phyloP scores from a whole-genome alignment of 2,329 filamentous ascomycete species.

The Rhytidhysteron rufulum region DNA sequence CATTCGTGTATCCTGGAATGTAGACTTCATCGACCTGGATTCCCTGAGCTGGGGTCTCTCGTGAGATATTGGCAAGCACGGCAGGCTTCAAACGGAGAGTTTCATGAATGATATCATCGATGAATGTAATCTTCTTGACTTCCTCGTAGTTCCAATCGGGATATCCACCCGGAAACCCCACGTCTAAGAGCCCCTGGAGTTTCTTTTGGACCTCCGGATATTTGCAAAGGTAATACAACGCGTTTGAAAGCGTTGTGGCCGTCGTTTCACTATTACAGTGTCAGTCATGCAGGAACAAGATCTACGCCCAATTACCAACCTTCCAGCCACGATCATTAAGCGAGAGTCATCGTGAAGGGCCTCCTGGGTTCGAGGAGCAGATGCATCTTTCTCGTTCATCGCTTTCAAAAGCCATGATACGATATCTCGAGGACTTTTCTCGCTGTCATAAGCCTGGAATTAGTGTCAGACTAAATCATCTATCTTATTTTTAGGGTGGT shows the following conservation, averaged over 20 bases:
- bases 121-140: conserved; percentile 28
- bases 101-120: conserved; percentile 43
- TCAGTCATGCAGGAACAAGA: background rate
- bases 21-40: conserved; percentile 3
- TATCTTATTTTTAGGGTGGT: background rate
- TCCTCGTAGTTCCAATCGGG: conserved; percentile 12
- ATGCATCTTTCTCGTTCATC: conserved; percentile 32
- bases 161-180: conserved; percentile 23
- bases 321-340: conserved; percentile 32
- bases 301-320: conserved; percentile 8
- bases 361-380: conserved; percentile 26
- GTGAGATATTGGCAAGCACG: conserved; percentile 11
- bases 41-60: conserved; percentile 29
- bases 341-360: conserved; percentile 31
- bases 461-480: background rate
- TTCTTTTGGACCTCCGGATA: background rate
- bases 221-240: background rate
- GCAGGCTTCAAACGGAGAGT: conserved; percentile 45
- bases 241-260: background rate
- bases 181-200: background rate
- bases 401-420: conserved; percentile 41
- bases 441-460: conserved; percentile 10
- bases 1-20: background rate
- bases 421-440: conserved; percentile 33
- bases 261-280: background rate